Evolutionary conservation across 2,329 filamentous ascomycete species (phyloP).

Genomic region (Cladosporium sp.): DNA sequence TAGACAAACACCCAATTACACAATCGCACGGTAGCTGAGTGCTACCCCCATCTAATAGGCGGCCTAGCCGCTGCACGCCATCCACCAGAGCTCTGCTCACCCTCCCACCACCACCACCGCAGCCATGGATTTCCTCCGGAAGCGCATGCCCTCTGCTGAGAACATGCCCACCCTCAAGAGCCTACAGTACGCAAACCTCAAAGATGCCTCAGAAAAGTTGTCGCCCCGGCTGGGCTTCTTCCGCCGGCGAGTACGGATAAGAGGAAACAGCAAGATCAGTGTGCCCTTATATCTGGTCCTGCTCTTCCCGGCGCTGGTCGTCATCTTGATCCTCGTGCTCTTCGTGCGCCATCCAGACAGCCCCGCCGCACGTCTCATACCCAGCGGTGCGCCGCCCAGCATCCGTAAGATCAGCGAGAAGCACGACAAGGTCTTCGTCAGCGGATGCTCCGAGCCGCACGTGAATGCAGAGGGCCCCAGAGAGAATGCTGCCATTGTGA

Average conservation of each 20-base stretch:
- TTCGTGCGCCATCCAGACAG: constrained; percentile 86
- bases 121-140: constrained; percentile 47
- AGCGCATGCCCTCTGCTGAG: constrained; percentile 48
- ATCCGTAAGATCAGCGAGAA: constrained; percentile 95
- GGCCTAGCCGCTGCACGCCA: constrained; percentile 19
- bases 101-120: constrained; percentile 16
- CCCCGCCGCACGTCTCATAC: constrained; percentile 80
- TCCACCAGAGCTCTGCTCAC: constrained; percentile 1
- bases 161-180: constrained; percentile 48
- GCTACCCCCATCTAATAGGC: constrained; percentile 17
- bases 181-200: constrained; percentile 38
- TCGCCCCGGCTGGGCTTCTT: constrained; percentile 73
- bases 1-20: background rate
- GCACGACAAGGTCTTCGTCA: constrained; percentile 94
- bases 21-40: constrained; percentile 13
- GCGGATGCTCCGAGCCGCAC: constrained; percentile 74
- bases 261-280: constrained; percentile 88
- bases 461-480: constrained; percentile 76
- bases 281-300: constrained; percentile 91
- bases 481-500: constrained; percentile 93
- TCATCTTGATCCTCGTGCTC: constrained; percentile 86
- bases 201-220: constrained; percentile 45
- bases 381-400: constrained; percentile 80
- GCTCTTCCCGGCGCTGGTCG: constrained; percentile 86
- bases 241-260: constrained; percentile 80